Base-by-base conservation (phyloP, 1,139 yeast species). In the Lodderomyces oxycetoniae region DNA sequence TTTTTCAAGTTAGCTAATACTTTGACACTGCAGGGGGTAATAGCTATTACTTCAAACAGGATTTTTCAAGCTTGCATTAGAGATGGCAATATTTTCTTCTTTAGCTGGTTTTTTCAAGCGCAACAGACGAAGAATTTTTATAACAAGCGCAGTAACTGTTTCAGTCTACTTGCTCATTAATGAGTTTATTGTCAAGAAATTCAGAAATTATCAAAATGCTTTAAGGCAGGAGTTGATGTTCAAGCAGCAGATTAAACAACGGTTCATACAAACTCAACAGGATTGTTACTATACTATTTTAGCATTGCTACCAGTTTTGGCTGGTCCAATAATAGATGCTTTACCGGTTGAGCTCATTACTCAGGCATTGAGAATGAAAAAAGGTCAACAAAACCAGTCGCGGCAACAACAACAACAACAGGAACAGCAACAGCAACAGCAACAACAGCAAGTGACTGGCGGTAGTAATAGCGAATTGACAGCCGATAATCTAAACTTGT, bases 241-340 rank as follows among this genome's bases (percentile, higher is more conserved):
- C 34, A 77, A 81, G 48, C 95, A 86, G 50, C 94, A 84, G 48
- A 81, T 82, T 36, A 71, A 68, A 44, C 59, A 79, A 45, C 63
- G 95, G 41, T 91, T 88, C 52, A 78, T 83, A 35, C 96, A 88
- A 61, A 91, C 96, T 14, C 97, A 89, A 52, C 82, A 81, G 48
- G 97, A 91, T 59, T 86, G 96, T 33, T 72, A 85, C 37, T 79
- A 79, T 59, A 89, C 97, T 1, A 77, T 89, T 39, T 68, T 85
- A 53, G 91, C 95, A 7, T 69, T 91, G 45, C 64, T 87, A 36
- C 95, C 96, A 0, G 86, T 86, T 11, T 65, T 89, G 38, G 71
- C 81, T 4, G 68, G 71, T 15, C 87, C 85, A 17, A 71, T 86
- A 6, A 58, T 79, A 40, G 77, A 72, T 19, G 66, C 68, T 36